Conservation (phyloP, 371 early-diverging fungal genomes). For the Apophysomyces elegans region DNA sequence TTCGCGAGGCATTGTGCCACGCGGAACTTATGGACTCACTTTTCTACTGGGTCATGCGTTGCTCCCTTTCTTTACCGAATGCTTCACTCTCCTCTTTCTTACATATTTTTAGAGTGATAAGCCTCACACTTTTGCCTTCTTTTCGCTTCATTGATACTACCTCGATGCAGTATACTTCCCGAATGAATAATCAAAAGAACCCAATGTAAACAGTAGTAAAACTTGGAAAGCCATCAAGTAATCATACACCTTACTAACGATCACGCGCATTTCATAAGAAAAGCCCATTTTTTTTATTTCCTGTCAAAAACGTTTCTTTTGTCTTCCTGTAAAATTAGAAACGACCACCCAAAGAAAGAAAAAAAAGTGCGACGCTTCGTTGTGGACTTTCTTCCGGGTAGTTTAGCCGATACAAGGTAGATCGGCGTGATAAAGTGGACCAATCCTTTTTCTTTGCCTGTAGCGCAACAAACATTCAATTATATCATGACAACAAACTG, state of each 20-base stretch:
- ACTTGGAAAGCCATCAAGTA: not conserved
- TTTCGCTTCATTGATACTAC: not conserved
- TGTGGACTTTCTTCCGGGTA: not conserved
- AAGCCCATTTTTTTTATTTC: not conserved
- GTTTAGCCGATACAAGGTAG: constrained; percentile 1
- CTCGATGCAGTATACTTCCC: too few relatives aligned
- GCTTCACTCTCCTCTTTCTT: too few relatives aligned
- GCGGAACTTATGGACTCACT: not conserved
- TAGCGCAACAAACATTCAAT: constrained; percentile 3
- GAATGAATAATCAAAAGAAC: too few relatives aligned
- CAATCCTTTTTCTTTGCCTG: not conserved
- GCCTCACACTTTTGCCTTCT: not conserved
- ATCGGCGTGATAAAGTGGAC: constrained; percentile 1
- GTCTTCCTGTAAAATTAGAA: not conserved
- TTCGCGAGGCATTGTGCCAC: not conserved
- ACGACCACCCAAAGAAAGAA: too few relatives aligned
- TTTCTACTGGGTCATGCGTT: not conserved
- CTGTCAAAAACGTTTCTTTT: not conserved
- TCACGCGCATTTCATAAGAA: not conserved
- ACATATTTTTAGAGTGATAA: not conserved
- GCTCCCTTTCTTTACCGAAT: not conserved
- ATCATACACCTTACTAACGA: constrained; percentile 1
- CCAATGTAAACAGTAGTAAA: not conserved
- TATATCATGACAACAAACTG: constrained; percentile 1
- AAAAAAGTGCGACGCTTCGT: too few relatives aligned